Evolutionary conservation across 306 rosid genomes (phyloP), one percentile per base, ranked within the genome.

Genomic region (Hippophae tibetana): DNA sequence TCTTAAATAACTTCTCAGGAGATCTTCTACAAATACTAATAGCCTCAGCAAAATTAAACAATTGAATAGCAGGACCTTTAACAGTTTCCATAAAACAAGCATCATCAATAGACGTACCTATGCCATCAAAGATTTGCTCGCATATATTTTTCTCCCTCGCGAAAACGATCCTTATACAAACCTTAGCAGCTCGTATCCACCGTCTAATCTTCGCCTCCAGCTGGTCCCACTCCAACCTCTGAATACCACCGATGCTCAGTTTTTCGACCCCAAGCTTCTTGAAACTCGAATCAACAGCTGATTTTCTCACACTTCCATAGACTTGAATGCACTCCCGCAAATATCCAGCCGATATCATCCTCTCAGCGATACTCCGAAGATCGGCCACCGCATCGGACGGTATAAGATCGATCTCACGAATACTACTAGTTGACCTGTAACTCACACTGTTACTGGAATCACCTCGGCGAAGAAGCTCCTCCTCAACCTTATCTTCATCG

Each of bases 1-100:
- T 93, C 84, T 86, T 93, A 64, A 93, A 93, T 27, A 93, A 60
- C 69, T 93, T 93, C 82, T 93, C 99, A 6, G 94, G 97, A 7
- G 99, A 93, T 52, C 99, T 71, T 3, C 95, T 70, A 62, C 97
- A 86, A 7, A 93, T 89, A 45, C 99, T 93, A 52, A 93, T 82
- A 6, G 95, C 97, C 43, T 93, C 97, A 4, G 97, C 89, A 43
- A 93, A 89, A 58, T 93, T 93, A 58, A 93, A 93, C 4, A 93
- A 82, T 81, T 93, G 97, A 64, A 85, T 84, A 8, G 95, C 95
- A 3, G 99, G 97, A 1, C 95, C 94, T 51, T 93, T 93, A 0
- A 93, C 95, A 0, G 97, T 86, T 69, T 93, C 97, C 94, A 93
- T 77, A 65, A 93, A 93, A 54, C 99, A 93, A 27, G 94, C 87